Evolutionary conservation across 164 flowering plant species (phyloP), one percentile per base, ranked within the genome.

Genomic region (Chimonanthus salicifolius): DNA sequence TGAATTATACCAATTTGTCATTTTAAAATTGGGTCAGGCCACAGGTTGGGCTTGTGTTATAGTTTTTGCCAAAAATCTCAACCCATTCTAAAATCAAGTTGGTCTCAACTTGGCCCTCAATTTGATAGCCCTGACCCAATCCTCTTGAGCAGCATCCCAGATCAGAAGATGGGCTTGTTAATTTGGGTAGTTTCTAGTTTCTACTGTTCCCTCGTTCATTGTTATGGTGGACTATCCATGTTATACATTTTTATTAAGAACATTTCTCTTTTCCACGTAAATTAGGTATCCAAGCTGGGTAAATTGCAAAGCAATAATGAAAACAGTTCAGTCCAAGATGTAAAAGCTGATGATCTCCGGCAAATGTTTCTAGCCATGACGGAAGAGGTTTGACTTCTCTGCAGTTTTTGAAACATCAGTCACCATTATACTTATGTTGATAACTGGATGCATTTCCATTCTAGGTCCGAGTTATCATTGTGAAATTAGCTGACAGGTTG

Each of bases 301-400:
- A 96, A 96, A 73, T 78, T 96, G 74, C 92, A 96, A 81, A 87
- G 84, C 74, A 88, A 83, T 77, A 83, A 83, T 78, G 87, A 84
- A 64, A 83, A 76, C n/a, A 77, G 79, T 77, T 84, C 94, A 18
- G 92, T 78, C 45, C 97, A 92, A 87, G 99, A 96, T 86, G 98
- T 93, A 16, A 93, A 96, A 89, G 99, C 99, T 67, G 92, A 96
- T 82, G 99, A 96, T 84, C 82, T 96, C 70, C 80, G 94, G 20
- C 99, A 96, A 79, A 96, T 96, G 99, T 93, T 96, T 85, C 85
- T 96, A 16, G 97, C 99, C 47, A 93, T 96, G 99, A 96, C 99
- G 72, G 92, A 89, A 78, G 99, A 96, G 97, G 99, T 93, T 18
- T 68, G 13, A 74, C 68, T 71, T 64, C 47, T 69, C 46, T 62